Percentiles rank a stretch among this genome's conserved stretches.
These are phyloP conservation scores for Pouteria campechiana DNA, from an alignment of 179 eudicot genomes.

Conservation along the genomic window DNA sequence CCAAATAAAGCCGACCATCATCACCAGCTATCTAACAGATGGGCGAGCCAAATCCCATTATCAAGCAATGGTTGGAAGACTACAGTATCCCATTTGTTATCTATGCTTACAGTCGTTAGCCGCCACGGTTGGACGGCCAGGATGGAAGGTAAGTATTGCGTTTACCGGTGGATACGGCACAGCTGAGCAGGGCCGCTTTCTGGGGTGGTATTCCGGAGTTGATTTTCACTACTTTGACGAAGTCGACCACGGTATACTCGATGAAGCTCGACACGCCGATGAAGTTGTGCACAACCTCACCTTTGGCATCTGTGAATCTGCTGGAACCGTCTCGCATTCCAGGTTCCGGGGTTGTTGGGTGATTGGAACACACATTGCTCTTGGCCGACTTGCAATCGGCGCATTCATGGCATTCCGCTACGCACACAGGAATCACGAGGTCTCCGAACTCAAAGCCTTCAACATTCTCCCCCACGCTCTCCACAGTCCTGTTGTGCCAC, in stretches of 20 bases:
- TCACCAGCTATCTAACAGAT: too few relatives aligned
- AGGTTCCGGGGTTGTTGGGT: constrained; percentile 48
- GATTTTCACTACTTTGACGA: constrained; percentile 18
- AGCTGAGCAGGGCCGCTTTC: constrained; percentile 22
- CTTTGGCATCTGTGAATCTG: constrained; percentile 25
- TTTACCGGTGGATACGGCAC: constrained; percentile 23
- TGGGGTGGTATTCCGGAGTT: constrained; percentile 6
- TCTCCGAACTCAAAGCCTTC: constrained; percentile 62
- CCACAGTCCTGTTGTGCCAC: constrained; percentile 65
- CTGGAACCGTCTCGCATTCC: constrained; percentile 41
- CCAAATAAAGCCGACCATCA: too few relatives aligned
- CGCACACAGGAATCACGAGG: constrained; percentile 58
- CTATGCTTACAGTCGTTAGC: too few relatives aligned
- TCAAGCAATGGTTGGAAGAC: too few relatives aligned
- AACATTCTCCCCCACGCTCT: constrained; percentile 66
- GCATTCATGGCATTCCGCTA: constrained; percentile 77
- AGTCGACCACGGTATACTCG: constrained; percentile 36
- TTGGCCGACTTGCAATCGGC: constrained; percentile 58
- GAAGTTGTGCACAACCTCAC: constrained; percentile 17
- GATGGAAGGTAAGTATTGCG: background rate
- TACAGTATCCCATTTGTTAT: too few relatives aligned
- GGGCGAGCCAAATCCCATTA: too few relatives aligned
- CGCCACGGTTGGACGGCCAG: too few relatives aligned
- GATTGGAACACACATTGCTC: constrained; percentile 63
- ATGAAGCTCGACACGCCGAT: constrained; percentile 26